phyloP scores from a whole-genome alignment of 169 alveolate species.

The Cryptosporidium canis region DNA sequence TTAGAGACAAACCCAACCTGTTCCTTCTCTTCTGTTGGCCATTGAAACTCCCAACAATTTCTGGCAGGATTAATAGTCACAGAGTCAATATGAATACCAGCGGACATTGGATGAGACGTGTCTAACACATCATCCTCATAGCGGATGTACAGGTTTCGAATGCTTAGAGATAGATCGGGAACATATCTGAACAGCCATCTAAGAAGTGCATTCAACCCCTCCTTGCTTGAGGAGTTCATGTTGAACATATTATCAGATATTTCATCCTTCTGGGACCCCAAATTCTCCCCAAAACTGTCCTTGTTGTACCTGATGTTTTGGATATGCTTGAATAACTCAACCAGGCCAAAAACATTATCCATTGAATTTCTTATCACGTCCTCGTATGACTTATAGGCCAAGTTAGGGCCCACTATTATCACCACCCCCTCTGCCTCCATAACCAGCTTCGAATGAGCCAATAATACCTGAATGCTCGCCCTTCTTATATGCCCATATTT shows the following conservation, averaged over 20 bases:
- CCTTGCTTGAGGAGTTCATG: conserved; percentile 47
- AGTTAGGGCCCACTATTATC: conserved; percentile 61
- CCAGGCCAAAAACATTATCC: conserved; percentile 42
- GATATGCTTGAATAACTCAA: conserved; percentile 40
- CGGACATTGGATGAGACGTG: conserved; percentile 61
- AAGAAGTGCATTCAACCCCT: conserved; percentile 56
- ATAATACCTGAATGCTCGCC: conserved; percentile 57
- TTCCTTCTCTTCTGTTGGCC: conserved; percentile 67
- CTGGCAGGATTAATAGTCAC: conserved; percentile 66
- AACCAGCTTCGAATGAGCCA: conserved; percentile 59
- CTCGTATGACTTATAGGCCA: conserved; percentile 53
- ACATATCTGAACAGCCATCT: conserved; percentile 68
- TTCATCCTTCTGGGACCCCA: neutral
- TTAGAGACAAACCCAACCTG: conserved; percentile 22
- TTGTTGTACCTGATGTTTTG: conserved; percentile 43
- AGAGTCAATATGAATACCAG: conserved; percentile 56
- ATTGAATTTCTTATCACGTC: conserved; percentile 56
- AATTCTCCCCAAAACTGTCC: neutral
- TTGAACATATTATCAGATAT: neutral
- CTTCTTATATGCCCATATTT: conserved; percentile 70
- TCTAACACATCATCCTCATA: conserved; percentile 66
- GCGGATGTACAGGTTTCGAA: conserved; percentile 50
- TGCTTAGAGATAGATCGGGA: conserved; percentile 56
- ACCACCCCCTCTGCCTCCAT: conserved; percentile 70
- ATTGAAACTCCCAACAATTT: conserved; percentile 66